phyloP scores from a whole-genome alignment of 2,329 filamentous ascomycete genomes.

The Aspergillus ochraceus region DNA sequence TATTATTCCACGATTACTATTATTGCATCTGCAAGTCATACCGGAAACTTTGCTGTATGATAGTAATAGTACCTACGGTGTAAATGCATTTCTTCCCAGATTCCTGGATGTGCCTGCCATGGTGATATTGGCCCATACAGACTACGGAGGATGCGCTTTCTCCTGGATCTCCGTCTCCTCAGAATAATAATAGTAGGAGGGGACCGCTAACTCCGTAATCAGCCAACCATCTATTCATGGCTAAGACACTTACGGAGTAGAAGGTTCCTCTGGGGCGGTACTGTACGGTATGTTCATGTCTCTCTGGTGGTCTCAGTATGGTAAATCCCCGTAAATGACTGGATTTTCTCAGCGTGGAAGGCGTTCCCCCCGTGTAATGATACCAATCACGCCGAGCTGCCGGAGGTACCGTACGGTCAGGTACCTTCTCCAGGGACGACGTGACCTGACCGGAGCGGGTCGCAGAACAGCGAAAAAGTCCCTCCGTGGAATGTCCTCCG shows the following conservation, averaged over 20 bases:
- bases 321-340: neutral
- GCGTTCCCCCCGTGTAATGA: too few relatives aligned
- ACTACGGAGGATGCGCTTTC: neutral
- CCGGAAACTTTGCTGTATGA: constrained; percentile 1
- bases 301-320: neutral
- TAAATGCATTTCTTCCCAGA: too few relatives aligned
- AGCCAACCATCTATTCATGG: constrained; percentile 4
- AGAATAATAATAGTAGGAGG: neutral
- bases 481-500: too few relatives aligned
- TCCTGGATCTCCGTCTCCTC: constrained; percentile 3
- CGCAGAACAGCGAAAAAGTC: too few relatives aligned
- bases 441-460: neutral
- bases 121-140: neutral
- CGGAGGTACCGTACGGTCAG: too few relatives aligned
- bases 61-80: neutral
- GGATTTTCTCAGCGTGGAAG: neutral
- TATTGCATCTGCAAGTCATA: constrained; percentile 25
- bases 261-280: constrained; percentile 5
- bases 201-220: neutral
- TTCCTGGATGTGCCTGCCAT: neutral
- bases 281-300: too few relatives aligned
- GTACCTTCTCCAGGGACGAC: too few relatives aligned
- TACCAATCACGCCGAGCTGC: too few relatives aligned
- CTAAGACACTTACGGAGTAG: constrained; percentile 1
- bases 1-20: constrained; percentile 13